A percentile compares a stretch with the other conserved stretches of the same genome.
phyloP scores from a whole-genome alignment of 768 basidiomycete species.

The Neoboletus brunneissimus region DNA sequence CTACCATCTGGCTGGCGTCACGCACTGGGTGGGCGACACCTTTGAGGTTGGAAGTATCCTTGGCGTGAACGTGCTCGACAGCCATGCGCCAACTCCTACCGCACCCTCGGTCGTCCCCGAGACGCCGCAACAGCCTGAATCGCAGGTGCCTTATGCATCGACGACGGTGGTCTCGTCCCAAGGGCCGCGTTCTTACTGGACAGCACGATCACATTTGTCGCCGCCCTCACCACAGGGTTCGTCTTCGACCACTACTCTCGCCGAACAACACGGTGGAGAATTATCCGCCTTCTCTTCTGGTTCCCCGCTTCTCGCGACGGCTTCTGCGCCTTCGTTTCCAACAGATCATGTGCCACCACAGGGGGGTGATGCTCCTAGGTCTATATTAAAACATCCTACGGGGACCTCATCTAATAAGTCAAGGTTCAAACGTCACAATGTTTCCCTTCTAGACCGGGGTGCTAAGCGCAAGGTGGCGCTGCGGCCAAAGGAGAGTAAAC shows the following conservation, averaged over 20 bases:
- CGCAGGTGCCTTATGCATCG: slow-evolving; percentile 13
- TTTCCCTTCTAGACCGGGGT: slow-evolving; percentile 14
- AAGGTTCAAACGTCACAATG: slow-evolving; percentile 7
- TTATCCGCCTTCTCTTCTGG: slow-evolving; percentile 23
- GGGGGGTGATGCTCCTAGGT: slow-evolving; percentile 15
- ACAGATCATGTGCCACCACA: slow-evolving; percentile 4
- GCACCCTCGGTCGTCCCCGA: slow-evolving; percentile 1
- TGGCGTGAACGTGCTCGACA: slow-evolving; percentile 58
- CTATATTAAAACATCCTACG: slow-evolving; percentile 23
- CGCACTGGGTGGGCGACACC: slow-evolving; percentile 66
- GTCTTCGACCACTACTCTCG: slow-evolving; percentile 13
- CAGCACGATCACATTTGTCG: slow-evolving; percentile 18
- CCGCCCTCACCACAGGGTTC: slow-evolving; percentile 12
- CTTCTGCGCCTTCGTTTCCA: slow-evolving; percentile 11
- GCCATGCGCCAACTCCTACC: slow-evolving; percentile 7
- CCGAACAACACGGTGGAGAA: slow-evolving; percentile 12
- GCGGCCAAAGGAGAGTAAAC: slow-evolving; percentile 22
- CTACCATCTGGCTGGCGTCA: slow-evolving; percentile 8
- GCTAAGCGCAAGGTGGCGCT: slow-evolving; percentile 9
- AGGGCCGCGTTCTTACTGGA: slow-evolving; percentile 23
- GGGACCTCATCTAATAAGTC: slow-evolving; percentile 5
- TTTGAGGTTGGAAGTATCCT: slow-evolving; percentile 79
- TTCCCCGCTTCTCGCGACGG: slow-evolving; percentile 19
- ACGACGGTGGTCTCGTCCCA: slow-evolving; percentile 21
- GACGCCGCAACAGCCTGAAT: background rate